These are phyloP conservation scores for Reticulascus tulasneorum DNA, from an alignment of 2,329 filamentous ascomycete species.

Conservation along the genomic window DNA sequence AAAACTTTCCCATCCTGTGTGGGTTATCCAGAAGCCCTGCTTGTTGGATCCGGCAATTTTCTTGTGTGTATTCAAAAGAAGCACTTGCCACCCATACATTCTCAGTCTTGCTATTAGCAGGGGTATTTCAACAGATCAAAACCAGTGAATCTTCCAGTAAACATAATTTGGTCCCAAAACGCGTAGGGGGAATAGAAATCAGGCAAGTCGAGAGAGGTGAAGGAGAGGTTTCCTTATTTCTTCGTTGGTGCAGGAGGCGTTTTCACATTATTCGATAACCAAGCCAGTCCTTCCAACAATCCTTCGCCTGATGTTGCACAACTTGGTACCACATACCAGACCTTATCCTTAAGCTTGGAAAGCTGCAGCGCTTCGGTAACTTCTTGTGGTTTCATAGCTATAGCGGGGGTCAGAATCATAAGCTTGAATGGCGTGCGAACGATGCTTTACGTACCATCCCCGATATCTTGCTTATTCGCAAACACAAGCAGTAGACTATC, in stretches of 20 bases:
- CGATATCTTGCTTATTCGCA: conserved; percentile 97
- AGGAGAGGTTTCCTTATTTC: no score
- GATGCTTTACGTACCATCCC: conserved; percentile 72
- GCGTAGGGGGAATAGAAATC: no score
- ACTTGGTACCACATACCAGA: conserved; percentile 81
- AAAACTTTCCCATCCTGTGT: no score
- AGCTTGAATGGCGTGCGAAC: conserved; percentile 17
- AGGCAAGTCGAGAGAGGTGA: no score
- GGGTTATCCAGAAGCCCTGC: no score
- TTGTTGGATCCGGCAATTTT: no score
- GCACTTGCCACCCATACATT: no score
- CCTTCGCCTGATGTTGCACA: conserved; percentile 79
- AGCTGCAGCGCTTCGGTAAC: conserved; percentile 75
- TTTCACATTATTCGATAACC: conserved; percentile 84
- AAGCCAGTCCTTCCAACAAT: conserved; percentile 74
- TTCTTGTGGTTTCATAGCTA: conserved; percentile 76
- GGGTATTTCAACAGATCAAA: no score
- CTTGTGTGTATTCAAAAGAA: no score
- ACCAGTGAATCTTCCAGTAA: not conserved
- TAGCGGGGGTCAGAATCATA: conserved; percentile 9
- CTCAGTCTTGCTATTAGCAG: no score
- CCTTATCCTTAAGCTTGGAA: conserved; percentile 73
- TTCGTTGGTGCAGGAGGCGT: conserved; percentile 50
- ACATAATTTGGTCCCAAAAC: no score
- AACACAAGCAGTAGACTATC: conserved; percentile 92